These are phyloP conservation scores for Cyathus olla DNA, from an alignment of 1,284 basidiomycete genomes.

Conservation along the genomic window DNA sequence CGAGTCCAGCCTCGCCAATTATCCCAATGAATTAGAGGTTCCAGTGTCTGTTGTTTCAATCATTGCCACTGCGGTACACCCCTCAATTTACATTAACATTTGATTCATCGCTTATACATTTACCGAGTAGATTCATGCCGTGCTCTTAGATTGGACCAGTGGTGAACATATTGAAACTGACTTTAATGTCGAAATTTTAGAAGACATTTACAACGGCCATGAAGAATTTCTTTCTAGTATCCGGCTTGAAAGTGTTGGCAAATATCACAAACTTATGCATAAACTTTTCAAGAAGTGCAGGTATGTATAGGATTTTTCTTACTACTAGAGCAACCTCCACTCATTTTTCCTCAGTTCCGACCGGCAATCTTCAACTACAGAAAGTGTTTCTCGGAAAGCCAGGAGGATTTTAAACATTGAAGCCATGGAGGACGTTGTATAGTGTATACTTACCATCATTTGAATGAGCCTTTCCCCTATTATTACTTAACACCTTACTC, in stretches of 20 bases:
- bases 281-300: neutral
- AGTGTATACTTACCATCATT: no score
- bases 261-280: neutral
- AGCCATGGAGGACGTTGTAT: neutral
- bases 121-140: neutral
- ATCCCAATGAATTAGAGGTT: neutral
- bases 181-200: neutral
- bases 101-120: neutral
- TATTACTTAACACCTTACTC: no score
- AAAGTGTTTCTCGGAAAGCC: neutral
- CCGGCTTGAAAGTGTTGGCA: neutral
- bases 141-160: neutral
- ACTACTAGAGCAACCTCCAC: neutral
- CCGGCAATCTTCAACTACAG: neutral
- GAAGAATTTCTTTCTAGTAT: neutral
- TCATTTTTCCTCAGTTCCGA: neutral
- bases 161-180: neutral
- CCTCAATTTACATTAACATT: neutral
- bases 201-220: neutral
- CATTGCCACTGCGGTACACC: neutral
- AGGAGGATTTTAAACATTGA: neutral
- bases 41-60: neutral
- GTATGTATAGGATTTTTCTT: neutral
- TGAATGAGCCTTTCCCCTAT: no score
- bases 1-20: neutral